These are phyloP conservation scores for Yamagishiella unicocca DNA, from an alignment of 139 green algal genomes.

Conservation along the genomic window DNA sequence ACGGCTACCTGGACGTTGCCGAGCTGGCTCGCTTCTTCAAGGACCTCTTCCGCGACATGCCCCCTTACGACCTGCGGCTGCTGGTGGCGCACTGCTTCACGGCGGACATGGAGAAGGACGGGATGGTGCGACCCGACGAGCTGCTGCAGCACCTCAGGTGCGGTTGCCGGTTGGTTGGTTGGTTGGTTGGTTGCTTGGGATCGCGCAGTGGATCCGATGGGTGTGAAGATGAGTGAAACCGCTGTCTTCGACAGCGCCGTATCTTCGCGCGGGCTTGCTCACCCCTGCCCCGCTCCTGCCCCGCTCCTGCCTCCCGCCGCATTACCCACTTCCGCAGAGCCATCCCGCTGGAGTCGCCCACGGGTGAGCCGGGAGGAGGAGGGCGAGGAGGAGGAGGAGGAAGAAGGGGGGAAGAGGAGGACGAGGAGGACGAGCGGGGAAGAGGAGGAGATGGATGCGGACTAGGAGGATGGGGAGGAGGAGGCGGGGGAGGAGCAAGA, in stretches of 20 bases:
- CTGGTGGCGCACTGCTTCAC: conserved; percentile 59
- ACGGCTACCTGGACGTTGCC: conserved; percentile 52
- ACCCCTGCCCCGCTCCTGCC: no score
- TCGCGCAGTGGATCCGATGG: no score
- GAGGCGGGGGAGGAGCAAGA: no score
- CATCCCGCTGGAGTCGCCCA: conserved; percentile 1
- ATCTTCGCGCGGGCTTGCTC: no score
- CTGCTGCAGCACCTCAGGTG: conserved; percentile 56
- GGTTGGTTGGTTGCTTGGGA: no score
- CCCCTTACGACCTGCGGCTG: conserved; percentile 53
- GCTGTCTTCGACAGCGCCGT: no score
- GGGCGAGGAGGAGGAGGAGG: background rate
- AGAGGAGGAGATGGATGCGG: no score
- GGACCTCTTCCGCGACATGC: conserved; percentile 56
- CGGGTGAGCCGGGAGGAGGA: background rate
- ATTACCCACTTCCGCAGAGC: background rate
- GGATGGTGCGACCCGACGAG: conserved; percentile 59
- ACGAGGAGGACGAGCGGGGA: background rate
- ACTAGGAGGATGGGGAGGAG: no score
- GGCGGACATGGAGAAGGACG: conserved; percentile 52
- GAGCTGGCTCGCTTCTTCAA: conserved; percentile 57
- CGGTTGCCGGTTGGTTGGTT: background rate
- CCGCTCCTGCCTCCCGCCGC: no score
- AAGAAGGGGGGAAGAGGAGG: background rate
- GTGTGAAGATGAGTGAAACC: no score